Conservation (phyloP, 2,329 filamentous ascomycete genomes). For the Alternaria arborescens region DNA sequence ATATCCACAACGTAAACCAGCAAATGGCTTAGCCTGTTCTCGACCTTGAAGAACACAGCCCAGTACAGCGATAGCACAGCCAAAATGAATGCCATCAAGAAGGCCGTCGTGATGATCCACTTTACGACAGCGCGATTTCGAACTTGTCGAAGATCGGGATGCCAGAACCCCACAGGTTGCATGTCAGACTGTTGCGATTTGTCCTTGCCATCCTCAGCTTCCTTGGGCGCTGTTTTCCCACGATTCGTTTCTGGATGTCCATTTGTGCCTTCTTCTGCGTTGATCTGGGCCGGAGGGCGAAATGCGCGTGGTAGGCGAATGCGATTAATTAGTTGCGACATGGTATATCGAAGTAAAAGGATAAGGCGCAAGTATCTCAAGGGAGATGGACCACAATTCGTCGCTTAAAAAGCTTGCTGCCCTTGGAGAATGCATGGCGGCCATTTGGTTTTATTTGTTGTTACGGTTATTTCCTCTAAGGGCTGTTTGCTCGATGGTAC, state of each 20-base stretch:
- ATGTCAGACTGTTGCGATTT: constrained; percentile 29
- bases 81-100: constrained; percentile 66
- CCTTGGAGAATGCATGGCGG: constrained; percentile 12
- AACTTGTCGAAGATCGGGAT: constrained; percentile 52
- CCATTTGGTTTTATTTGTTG: constrained; percentile 12
- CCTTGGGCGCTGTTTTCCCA: constrained; percentile 15
- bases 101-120: constrained; percentile 56
- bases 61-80: constrained; percentile 68
- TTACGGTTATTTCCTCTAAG: neutral
- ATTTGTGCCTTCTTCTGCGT: constrained; percentile 16
- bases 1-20: constrained; percentile 69
- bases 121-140: constrained; percentile 52
- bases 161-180: constrained; percentile 58
- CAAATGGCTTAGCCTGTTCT: constrained; percentile 56
- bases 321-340: constrained; percentile 5
- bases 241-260: constrained; percentile 15
- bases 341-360: neutral
- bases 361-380: neutral
- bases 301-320: constrained; percentile 20
- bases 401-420: constrained; percentile 9
- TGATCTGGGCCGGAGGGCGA: constrained; percentile 21
- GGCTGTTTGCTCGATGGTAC: neutral
- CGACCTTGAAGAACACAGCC: constrained; percentile 63
- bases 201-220: constrained; percentile 16
- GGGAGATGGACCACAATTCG: neutral